Base-by-base conservation (phyloP, 371 early-diverging fungal species). In the Parasitella parasitica region DNA sequence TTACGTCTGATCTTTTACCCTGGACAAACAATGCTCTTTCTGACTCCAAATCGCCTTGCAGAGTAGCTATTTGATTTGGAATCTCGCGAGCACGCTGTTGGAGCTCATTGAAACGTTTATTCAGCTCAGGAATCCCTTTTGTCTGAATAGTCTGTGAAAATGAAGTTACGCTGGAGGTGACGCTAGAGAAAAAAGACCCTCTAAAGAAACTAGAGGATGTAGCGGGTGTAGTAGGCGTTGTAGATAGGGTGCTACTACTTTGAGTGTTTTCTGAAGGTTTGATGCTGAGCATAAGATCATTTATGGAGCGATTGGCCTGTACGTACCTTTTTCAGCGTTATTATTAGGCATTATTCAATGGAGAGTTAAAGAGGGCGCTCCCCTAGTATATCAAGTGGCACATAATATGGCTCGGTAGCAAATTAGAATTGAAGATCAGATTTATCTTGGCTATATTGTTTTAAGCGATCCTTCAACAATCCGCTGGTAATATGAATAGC, bases 61-160 rank as follows among this genome's bases (percentile, higher is more conserved):
- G 52, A 30, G 68, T 61, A 24, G 64, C 66, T 12, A 80, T n/a
- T 26, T 70, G 75, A 18, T 48, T 49, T 4, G 81, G 77, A 13
- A 80, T 32, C 22, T 76, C 71, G 7, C 71, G 69, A 9, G 76
- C 81, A 15, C 49, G 61, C 54, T 77, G 64, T 27, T 77, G 80
- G 11, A 80, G 57, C 39, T 70, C 69, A 18, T 61, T 73, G 6
- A 77, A 51, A 13, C 71, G 63, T 37, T 78, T 78, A 30, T 63
- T 63, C 3, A 70, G 57, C 15, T 68, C 76, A 2, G 75, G 75
- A 20, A 64, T 34, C 4, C 59, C 55, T 37, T 71, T 62, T 9
- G 53, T 59, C 30, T 70, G 70, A 51, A 70, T 51, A 1, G 66
- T 66, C 34, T 70, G 63, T 20, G 70, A 66, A 30, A 66, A 36